Evolutionary conservation across 192 early-diverging fungal species (phyloP).

Genomic region (Mortierella claussenii): DNA sequence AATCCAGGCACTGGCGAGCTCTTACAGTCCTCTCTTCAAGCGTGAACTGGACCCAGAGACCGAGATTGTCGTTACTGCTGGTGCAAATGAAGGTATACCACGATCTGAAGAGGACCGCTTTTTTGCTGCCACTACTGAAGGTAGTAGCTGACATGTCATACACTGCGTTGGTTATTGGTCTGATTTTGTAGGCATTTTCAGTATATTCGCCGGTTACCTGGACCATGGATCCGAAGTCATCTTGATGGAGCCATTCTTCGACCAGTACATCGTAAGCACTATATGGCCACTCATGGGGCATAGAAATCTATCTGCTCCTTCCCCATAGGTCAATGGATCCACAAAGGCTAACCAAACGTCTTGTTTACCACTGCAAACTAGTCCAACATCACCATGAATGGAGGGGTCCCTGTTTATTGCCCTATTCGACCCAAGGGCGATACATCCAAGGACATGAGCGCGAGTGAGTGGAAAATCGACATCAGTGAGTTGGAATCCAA

Average conservation of each 20-base stretch:
- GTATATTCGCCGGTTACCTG: conserved; percentile 85
- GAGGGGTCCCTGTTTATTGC: conserved; percentile 87
- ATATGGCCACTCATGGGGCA: no score
- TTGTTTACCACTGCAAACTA: conserved; percentile 13
- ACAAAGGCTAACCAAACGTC: neutral
- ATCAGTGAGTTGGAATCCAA: conserved; percentile 79
- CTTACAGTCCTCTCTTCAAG: conserved; percentile 77
- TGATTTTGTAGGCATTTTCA: conserved; percentile 65
- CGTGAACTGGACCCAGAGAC: conserved; percentile 76
- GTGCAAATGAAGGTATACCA: conserved; percentile 82
- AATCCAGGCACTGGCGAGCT: conserved; percentile 72
- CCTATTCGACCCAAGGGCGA: conserved; percentile 71
- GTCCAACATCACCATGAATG: conserved; percentile 86
- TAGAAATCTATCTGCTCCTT: no score
- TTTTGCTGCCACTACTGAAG: no score
- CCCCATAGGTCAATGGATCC: neutral
- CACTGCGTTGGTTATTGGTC: no score
- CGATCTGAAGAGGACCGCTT: no score
- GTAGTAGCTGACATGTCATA: no score
- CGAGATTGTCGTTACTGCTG: conserved; percentile 91
- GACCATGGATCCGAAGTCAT: conserved; percentile 89
- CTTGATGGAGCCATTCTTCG: conserved; percentile 96
- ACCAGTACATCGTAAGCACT: conserved; percentile 83
- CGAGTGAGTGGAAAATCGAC: conserved; percentile 90
- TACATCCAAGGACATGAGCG: conserved; percentile 65